Base-by-base conservation (phyloP, 2,329 filamentous ascomycete species). In the Graphium sp. region DNA sequence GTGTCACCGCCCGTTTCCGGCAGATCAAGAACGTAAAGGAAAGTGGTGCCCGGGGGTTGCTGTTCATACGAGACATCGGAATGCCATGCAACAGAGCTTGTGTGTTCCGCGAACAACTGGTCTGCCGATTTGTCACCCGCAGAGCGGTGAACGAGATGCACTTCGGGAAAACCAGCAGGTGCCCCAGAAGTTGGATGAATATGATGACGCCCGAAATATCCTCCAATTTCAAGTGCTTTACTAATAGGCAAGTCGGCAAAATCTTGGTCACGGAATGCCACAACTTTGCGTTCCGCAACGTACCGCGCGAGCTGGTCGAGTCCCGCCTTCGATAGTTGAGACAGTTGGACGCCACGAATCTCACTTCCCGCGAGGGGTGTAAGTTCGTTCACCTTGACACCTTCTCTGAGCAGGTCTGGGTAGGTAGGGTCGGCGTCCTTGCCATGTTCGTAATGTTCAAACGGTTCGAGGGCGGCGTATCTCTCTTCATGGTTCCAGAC, bases 41-140 rank as follows among this genome's bases (percentile, higher is more conserved):
- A 91, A 0, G 85, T 92, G 0, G 83, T 93, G 18, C 83, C 82
- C 0, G 85, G 83, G 2, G 85, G 83, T 53, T 94, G 84, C 39
- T 68, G 58, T 56, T 93, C 85, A 46, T 91, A 93, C 1, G 78
- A 80, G 2, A 92, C 75, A 39, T 93, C 84, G 0, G 74, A 80
- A 54, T 93, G 84, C 83, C 83, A 93, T 6, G 81, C 81, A 2
- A 91, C 73, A 1, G 75, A 80, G 51, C 75, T 87, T 4, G 79
- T 85, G 14, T 78, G 66, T 26, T 69, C 67, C 33, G 48, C 41
- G 38, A 83, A 74, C 49, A 77, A 79, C 27, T 66, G 58, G 13
- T 65, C 53, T 13, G 34, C 68, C 56, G 27, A 68, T 17, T 37
- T 42, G 35, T 58, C 53, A 16, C 48, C 47, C 12, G 52, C 74